phyloP scores from a whole-genome alignment of 495 filamentous ascomycete species.

The Aspergillus bertholletiae region DNA sequence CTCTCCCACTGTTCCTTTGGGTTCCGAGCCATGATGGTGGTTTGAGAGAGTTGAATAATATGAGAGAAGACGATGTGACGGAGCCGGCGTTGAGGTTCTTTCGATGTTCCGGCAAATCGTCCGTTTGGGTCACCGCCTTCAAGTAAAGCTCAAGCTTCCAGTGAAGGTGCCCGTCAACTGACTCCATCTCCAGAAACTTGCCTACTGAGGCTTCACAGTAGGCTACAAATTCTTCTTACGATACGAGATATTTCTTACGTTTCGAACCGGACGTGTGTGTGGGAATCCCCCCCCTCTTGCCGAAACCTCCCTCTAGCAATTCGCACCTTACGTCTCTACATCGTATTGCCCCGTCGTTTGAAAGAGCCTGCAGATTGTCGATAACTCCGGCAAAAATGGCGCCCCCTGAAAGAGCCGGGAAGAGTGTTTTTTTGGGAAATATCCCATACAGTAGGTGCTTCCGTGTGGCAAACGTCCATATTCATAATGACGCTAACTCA shows the following conservation, averaged over 20 bases:
- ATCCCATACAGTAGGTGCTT: conserved; percentile 61
- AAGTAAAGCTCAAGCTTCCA: neutral
- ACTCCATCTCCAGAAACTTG: neutral
- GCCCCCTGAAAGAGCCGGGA: conserved; percentile 51
- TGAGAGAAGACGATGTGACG: conserved; percentile 15
- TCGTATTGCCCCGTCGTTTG: neutral
- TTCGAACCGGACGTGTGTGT: neutral
- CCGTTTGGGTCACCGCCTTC: conserved; percentile 22
- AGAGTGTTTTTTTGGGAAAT: conserved; percentile 80
- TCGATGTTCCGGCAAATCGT: conserved; percentile 15
- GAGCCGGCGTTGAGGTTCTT: conserved; percentile 17
- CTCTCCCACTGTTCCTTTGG: conserved; percentile 63
- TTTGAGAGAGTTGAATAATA: conserved; percentile 14
- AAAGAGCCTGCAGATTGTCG: neutral
- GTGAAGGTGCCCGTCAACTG: neutral
- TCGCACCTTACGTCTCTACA: neutral
- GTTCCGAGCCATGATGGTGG: conserved; percentile 49
- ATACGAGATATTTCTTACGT: neutral
- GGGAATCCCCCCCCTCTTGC: neutral
- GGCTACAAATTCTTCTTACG: neutral
- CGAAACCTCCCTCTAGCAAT: neutral
- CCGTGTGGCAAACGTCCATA: neutral
- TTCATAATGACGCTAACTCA: conserved; percentile 17
- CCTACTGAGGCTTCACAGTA: neutral
- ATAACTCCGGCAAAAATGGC: conserved; percentile 38